phyloP scores from a whole-genome alignment of 192 early-diverging fungal genomes.

The Backusella liffmaniae region DNA sequence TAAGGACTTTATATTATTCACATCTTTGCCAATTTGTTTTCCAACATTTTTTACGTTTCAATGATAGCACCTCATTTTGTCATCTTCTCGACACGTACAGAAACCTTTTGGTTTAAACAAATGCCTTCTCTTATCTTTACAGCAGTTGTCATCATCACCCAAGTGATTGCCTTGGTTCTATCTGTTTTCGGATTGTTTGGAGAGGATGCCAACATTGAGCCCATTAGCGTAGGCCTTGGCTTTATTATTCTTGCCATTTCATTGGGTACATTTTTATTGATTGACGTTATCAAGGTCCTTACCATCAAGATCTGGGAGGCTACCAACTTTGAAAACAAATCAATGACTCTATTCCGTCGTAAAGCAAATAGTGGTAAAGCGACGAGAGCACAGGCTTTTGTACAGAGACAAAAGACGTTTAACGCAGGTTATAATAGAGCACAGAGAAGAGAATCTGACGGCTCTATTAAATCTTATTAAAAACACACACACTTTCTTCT shows the following conservation, averaged over 20 bases:
- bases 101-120: slow-evolving; percentile 61
- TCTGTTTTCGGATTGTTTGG: slow-evolving; percentile 44
- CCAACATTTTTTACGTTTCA: neutral
- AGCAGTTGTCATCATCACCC: slow-evolving; percentile 59
- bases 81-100: slow-evolving; percentile 70
- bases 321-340: neutral
- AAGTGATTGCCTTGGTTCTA: slow-evolving; percentile 62
- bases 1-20: neutral
- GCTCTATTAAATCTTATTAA: slow-evolving; percentile 29
- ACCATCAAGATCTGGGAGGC: slow-evolving; percentile 30
- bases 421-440: slow-evolving; percentile 29
- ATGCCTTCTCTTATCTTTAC: slow-evolving; percentile 55
- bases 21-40: neutral
- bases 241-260: slow-evolving; percentile 68
- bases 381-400: slow-evolving; percentile 9
- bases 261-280: slow-evolving; percentile 69
- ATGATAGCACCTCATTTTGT: slow-evolving; percentile 66
- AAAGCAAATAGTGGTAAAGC: neutral
- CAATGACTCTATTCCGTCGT: neutral
- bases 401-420: slow-evolving; percentile 25
- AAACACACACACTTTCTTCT: too few species aligned
- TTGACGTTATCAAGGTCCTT: slow-evolving; percentile 87
- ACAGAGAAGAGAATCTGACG: slow-evolving; percentile 20
- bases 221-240: slow-evolving; percentile 70
- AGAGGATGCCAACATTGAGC: slow-evolving; percentile 10